Conservation (phyloP, 345 rosid genomes). For the Mercurialis annua region DNA sequence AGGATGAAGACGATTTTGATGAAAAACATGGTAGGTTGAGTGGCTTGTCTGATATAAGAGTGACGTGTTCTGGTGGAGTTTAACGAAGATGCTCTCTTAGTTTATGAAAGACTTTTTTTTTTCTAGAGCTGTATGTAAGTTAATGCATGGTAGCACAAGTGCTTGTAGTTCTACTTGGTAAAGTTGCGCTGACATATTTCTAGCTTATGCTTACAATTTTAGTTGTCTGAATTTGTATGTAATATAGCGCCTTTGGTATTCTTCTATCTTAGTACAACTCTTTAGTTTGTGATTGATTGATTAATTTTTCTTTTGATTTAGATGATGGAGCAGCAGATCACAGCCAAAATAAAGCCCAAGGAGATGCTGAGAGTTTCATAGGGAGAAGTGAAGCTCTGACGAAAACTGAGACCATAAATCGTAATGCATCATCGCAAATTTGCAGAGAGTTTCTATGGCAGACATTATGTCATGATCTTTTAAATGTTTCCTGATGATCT, state of each 20-base stretch:
- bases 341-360: neutral
- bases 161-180: neutral
- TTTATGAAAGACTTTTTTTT: neutral
- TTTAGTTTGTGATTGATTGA: constrained; percentile 6
- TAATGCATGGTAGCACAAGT: neutral
- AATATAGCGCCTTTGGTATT: neutral
- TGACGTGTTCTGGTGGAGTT: neutral
- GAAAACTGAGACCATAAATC: constrained; percentile 5
- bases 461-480: neutral
- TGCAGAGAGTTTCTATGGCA: neutral
- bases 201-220: neutral
- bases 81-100: neutral
- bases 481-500: neutral
- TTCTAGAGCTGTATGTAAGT: neutral
- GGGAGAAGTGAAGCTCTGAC: constrained; percentile 5
- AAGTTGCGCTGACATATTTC: neutral
- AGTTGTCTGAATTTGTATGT: neutral
- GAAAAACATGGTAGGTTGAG: constrained; percentile 19
- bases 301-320: neutral
- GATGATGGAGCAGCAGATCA: constrained; percentile 12
- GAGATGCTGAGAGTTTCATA: neutral
- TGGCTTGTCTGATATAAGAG: neutral
- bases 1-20: constrained; percentile 15
- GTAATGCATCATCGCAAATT: constrained; percentile 6
- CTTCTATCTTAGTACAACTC: neutral